These are phyloP conservation scores for Exserohilum rostratum DNA, from an alignment of 2,329 filamentous ascomycete species.

Conservation along the genomic window DNA sequence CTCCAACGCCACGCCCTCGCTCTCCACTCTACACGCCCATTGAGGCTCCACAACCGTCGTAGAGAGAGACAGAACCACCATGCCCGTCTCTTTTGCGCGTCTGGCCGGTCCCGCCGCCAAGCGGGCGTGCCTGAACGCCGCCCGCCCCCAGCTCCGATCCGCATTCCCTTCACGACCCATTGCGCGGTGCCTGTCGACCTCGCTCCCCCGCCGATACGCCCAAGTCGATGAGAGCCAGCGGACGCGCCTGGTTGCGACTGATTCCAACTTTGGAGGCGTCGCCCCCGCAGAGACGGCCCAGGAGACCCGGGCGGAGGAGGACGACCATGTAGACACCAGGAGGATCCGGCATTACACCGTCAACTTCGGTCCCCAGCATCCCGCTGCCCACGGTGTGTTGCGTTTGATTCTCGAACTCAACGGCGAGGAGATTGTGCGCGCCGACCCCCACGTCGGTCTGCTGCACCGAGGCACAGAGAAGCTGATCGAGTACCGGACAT, in stretches of 20 bases:
- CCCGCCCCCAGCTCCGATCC: constrained; percentile 52
- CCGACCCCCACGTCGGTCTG: constrained; percentile 95
- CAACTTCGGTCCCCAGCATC: constrained; percentile 99
- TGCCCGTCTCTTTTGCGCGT: constrained; percentile 74
- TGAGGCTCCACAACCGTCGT: constrained; percentile 41
- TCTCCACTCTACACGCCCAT: constrained; percentile 44
- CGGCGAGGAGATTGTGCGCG: constrained; percentile 95
- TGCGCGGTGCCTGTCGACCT: constrained; percentile 70
- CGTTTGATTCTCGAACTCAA: constrained; percentile 96
- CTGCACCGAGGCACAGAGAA: constrained; percentile 98
- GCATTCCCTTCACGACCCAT: constrained; percentile 51
- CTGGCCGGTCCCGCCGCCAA: constrained; percentile 74
- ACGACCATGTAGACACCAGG: constrained; percentile 63
- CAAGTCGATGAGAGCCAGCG: constrained; percentile 56
- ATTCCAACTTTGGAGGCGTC: constrained; percentile 65
- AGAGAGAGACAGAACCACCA: constrained; percentile 53
- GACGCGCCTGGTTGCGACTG: constrained; percentile 69
- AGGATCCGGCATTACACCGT: constrained; percentile 99
- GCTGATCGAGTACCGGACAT: constrained; percentile 99
- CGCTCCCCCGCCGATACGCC: constrained; percentile 67
- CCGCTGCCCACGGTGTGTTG: constrained; percentile 96
- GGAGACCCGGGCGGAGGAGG: constrained; percentile 53
- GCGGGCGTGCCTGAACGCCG: constrained; percentile 65
- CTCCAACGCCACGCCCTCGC: constrained; percentile 40
- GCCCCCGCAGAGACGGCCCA: constrained; percentile 53